These are phyloP conservation scores for Pichia sp. DNA, from an alignment of 1,139 yeast species.

Conservation along the genomic window DNA sequence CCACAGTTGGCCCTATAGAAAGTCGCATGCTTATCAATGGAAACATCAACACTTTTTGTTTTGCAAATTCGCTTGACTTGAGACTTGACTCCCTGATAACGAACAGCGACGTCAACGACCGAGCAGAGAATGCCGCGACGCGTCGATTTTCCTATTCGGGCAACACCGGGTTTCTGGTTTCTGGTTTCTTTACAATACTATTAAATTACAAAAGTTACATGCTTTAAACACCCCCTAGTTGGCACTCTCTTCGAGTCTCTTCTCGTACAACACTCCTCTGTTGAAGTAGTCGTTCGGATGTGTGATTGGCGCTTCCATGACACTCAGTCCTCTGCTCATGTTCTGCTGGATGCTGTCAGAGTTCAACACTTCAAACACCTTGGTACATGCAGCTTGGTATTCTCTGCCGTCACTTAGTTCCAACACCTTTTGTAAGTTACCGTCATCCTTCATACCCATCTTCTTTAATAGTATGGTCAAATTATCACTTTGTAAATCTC, in stretches of 20 bases:
- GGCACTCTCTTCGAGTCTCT: conserved; percentile 12
- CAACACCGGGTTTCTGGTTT: too few relatives aligned
- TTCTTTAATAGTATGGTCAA: conserved; percentile 51
- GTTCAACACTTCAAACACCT: conserved; percentile 83
- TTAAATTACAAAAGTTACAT: too few relatives aligned
- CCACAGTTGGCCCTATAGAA: too few relatives aligned
- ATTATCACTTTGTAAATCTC: conserved; percentile 66
- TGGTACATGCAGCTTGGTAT: conserved; percentile 85
- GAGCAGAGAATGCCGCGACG: too few relatives aligned
- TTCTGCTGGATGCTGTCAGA: conserved; percentile 40
- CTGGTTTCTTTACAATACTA: too few relatives aligned
- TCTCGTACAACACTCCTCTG: conserved; percentile 50
- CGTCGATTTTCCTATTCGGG: too few relatives aligned
- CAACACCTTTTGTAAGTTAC: conserved; percentile 53
- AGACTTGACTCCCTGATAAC: too few relatives aligned
- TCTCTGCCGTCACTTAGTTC: conserved; percentile 66
- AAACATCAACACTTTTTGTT: too few relatives aligned
- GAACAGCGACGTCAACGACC: too few relatives aligned
- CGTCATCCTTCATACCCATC: conserved; percentile 76
- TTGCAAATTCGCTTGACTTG: too few relatives aligned
- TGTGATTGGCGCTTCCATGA: conserved; percentile 50
- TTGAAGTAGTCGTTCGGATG: conserved; percentile 92
- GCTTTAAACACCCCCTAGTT: too few relatives aligned
- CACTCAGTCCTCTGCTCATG: conserved; percentile 41
- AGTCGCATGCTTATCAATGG: too few relatives aligned